Conservation (phyloP, 129 eudicot genomes). For the Flaveria trinervia region DNA sequence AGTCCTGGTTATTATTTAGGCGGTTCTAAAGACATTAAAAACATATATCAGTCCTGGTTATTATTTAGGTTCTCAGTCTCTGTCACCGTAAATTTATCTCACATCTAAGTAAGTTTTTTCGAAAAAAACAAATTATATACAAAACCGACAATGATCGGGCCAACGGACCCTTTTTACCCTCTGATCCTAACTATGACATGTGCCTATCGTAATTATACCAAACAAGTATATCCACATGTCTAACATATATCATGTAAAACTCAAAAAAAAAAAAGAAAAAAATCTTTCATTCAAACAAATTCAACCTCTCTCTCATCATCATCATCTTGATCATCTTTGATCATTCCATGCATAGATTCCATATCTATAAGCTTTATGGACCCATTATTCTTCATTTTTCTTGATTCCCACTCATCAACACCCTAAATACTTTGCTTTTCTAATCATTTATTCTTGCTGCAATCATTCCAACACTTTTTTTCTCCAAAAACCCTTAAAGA, state of each 20-base stretch:
- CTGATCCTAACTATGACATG: background rate
- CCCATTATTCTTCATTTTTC: conserved; percentile 43
- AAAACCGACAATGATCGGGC: too few species aligned
- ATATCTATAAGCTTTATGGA: conserved; percentile 36
- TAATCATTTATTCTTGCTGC: conserved; percentile 45
- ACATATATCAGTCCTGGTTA: too few species aligned
- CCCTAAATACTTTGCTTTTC: conserved; percentile 32
- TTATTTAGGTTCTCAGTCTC: too few species aligned
- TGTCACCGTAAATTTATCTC: too few species aligned
- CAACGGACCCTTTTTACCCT: too few species aligned
- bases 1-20: too few species aligned
- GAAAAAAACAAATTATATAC: too few species aligned
- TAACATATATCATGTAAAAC: conserved; percentile 27
- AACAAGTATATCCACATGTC: conserved; percentile 22
- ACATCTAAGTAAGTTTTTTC: too few species aligned
- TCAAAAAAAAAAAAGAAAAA: background rate
- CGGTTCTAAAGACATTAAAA: too few species aligned
- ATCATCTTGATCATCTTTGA: conserved; percentile 5
- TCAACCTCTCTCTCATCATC: conserved; percentile 17
- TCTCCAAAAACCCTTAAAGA: conserved; percentile 16
- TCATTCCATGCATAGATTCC: conserved; percentile 28
- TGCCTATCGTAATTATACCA: conserved; percentile 17
- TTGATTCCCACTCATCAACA: conserved; percentile 38
- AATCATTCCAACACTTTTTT: conserved; percentile 50
- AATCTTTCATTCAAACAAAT: conserved; percentile 8